A percentile compares a stretch with the other conserved stretches of the same genome.
These are phyloP conservation scores for Phlyctochytrium bullatum DNA, from an alignment of 192 early-diverging fungal species.

Conservation along the genomic window DNA sequence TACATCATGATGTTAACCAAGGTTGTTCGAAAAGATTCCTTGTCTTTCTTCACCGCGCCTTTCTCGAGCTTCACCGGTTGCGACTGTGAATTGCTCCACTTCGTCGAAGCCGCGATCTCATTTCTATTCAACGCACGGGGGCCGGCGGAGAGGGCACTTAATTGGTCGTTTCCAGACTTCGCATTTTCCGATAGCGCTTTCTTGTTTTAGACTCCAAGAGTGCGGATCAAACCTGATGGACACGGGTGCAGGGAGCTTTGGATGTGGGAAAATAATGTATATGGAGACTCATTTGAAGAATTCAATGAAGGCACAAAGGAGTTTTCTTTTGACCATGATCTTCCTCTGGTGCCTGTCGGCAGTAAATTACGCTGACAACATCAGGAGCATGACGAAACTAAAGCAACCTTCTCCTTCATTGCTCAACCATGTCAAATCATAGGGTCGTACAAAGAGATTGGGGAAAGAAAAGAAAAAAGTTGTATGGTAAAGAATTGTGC, in stretches of 20 bases:
- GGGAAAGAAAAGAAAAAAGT: too few relatives aligned
- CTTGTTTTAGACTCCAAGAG: background rate
- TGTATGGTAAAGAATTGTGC: too few relatives aligned
- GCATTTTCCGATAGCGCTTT: conserved; percentile 14
- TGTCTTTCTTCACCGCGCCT: conserved; percentile 42
- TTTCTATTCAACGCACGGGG: background rate
- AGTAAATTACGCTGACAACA: conserved; percentile 24
- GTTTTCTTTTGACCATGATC: conserved; percentile 46
- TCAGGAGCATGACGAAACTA: too few relatives aligned
- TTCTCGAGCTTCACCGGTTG: background rate
- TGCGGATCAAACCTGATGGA: conserved; percentile 16
- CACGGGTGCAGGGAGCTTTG: conserved; percentile 31
- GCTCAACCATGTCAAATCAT: too few relatives aligned
- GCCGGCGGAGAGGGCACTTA: too few relatives aligned
- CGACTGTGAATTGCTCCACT: background rate
- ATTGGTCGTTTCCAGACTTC: too few relatives aligned
- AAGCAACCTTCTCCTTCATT: too few relatives aligned
- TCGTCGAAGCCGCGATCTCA: background rate
- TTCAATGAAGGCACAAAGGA: conserved; percentile 43
- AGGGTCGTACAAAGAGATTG: too few relatives aligned
- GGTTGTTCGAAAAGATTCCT: conserved; percentile 55
- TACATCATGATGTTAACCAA: conserved; percentile 63
- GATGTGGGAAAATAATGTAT: conserved; percentile 40
- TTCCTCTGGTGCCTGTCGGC: conserved; percentile 48
- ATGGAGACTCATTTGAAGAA: conserved; percentile 20